Base-by-base conservation (phyloP, 192 early-diverging fungal species). In the Coemansia sp. region DNA sequence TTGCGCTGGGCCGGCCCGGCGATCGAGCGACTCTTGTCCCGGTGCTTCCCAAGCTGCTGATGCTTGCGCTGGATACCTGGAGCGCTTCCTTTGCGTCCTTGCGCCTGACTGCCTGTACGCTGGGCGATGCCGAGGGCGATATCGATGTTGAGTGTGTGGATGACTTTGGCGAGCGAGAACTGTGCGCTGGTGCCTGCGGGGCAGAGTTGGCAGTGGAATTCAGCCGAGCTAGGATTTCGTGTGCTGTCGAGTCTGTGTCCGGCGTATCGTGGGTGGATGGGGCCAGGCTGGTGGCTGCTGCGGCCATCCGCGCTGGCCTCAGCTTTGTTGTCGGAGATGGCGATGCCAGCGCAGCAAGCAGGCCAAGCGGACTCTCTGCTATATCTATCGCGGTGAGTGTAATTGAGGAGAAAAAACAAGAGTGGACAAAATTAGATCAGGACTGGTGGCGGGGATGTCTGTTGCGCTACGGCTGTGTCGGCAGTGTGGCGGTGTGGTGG, bases 281-380 rank as follows among this genome's bases (percentile, higher is more conserved):
- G n/a, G n/a, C n/a, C n/a, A n/a, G n/a, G n/a, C n/a, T n/a, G n/a
- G n/a, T n/a, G n/a, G n/a, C n/a, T n/a, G n/a, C n/a, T n/a, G n/a
- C n/a, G n/a, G n/a, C n/a, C n/a, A n/a, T n/a, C n/a, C n/a, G n/a
- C n/a, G n/a, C n/a, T n/a, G 52, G 32, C 19, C 37, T 29, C 15
- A 9, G 42, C 14, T 36, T 56, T 34, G 38, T 39, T 25, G 56
- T 20, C 11, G 72, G 44, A 5, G 50, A 45, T 9, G 72, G 72
- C 40, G 64, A 68, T 13, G 72, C 72, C 39, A 76, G 33, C 2
- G 65, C 50, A 8, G 72, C 72, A 7, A 76, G 72, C 19, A 76
- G 64, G 4, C 72, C 65, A 11, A 76, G 44, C 7, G 65, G 57
- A 18, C 61, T 61, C 28, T 60, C 38, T 9, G 48, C 19, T 11